Percentiles rank a stretch among this genome's conserved stretches.
Conservation (phyloP, 305 asterid species). For the Withania somnifera region DNA sequence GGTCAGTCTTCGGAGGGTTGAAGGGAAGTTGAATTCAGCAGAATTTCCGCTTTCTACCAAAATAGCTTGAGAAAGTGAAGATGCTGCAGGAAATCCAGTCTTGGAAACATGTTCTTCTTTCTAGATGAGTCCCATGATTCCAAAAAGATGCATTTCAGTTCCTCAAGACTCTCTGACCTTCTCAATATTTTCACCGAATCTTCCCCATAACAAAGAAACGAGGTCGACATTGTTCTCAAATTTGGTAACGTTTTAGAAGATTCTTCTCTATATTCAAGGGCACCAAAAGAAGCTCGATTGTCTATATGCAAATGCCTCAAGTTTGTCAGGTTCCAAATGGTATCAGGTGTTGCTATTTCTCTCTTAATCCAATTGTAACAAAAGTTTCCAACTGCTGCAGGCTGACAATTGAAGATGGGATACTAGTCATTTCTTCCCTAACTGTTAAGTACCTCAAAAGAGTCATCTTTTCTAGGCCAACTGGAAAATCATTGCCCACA, state of each 20-base stretch:
- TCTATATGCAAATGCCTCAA: constrained; percentile 7
- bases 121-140: background rate
- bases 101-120: background rate
- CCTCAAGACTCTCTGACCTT: background rate
- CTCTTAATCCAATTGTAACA: background rate
- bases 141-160: background rate
- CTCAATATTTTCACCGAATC: background rate
- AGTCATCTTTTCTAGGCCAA: background rate
- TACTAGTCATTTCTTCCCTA: background rate
- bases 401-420: constrained; percentile 3
- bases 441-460: constrained; percentile 2
- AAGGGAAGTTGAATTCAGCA: background rate
- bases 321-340: constrained; percentile 8
- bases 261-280: background rate
- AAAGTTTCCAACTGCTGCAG: constrained; percentile 12
- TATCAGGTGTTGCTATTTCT: background rate
- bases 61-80: background rate
- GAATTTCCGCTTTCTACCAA: too few species aligned
- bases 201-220: background rate
- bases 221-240: background rate
- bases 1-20: background rate
- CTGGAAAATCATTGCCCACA: background rate
- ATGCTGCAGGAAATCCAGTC: background rate
- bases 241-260: background rate
- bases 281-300: background rate